phyloP scores from a whole-genome alignment of 129 eudicot genomes.

The Gnaphalium uliginosum region DNA sequence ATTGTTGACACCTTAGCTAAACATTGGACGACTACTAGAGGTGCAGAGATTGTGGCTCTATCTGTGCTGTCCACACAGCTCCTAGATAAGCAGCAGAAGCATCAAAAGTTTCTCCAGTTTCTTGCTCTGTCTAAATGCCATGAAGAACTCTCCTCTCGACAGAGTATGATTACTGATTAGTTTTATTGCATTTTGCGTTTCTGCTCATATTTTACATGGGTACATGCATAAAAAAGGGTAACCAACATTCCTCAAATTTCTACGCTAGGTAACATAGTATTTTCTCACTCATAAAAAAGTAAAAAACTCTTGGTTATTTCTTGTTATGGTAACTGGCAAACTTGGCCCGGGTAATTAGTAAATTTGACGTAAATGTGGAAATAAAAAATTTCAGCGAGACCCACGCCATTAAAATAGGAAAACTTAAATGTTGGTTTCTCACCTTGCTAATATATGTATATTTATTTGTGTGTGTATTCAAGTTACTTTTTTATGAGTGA shows the following conservation, averaged over 20 bases:
- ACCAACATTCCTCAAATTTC: neutral
- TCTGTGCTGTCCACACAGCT: conserved; percentile 78
- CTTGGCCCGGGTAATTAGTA: neutral
- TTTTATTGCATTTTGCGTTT: conserved; percentile 5
- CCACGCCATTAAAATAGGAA: neutral
- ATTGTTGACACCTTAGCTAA: conserved; percentile 88
- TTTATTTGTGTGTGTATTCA: neutral
- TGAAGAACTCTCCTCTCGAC: conserved; percentile 68
- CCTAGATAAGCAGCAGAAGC: conserved; percentile 85
- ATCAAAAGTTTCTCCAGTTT: conserved; percentile 81
- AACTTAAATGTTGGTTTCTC: neutral
- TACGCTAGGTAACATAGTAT: neutral
- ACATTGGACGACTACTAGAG: conserved; percentile 99
- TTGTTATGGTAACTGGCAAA: neutral
- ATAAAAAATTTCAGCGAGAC: neutral
- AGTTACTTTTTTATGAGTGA: neutral
- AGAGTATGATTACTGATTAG: conserved; percentile 52
- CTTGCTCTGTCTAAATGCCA: conserved; percentile 98
- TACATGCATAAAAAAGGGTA: conserved; percentile 13
- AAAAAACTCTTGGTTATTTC: neutral
- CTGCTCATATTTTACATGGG: conserved; percentile 39
- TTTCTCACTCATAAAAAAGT: neutral
- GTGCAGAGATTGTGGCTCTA: conserved; percentile 77
- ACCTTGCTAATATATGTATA: neutral
- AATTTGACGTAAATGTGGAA: neutral